Percentiles rank a stretch among this genome's conserved stretches.
Conservation (phyloP, 805 yeast genomes). For the Yarrowia yakushimensis region DNA sequence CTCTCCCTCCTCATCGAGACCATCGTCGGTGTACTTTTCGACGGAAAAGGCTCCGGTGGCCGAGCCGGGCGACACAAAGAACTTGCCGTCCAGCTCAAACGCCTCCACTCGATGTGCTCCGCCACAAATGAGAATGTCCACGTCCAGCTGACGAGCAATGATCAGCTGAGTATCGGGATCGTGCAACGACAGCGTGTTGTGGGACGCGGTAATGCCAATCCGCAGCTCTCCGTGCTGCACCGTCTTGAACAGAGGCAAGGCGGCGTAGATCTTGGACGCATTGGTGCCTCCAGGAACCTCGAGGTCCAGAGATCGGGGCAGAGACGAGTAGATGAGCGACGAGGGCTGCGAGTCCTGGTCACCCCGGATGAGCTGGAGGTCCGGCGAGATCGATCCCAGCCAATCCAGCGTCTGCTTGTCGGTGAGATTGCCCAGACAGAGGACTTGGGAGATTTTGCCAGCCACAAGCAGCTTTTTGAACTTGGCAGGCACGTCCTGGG, state of each 20-base stretch:
- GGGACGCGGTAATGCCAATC: constrained; percentile 84
- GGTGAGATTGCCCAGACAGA: constrained; percentile 80
- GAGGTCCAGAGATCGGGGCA: constrained; percentile 14
- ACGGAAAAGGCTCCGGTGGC: constrained; percentile 79
- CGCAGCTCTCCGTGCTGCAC: constrained; percentile 67
- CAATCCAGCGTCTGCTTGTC: constrained; percentile 59
- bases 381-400: constrained; percentile 64
- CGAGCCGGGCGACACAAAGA: constrained; percentile 94
- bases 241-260: constrained; percentile 60
- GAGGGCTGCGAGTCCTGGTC: constrained; percentile 23
- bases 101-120: constrained; percentile 93
- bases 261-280: constrained; percentile 18
- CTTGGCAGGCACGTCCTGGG: constrained; percentile 37
- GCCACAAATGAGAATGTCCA: constrained; percentile 87
- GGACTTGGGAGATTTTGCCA: constrained; percentile 79
- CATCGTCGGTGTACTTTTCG: constrained; percentile 53
- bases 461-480: constrained; percentile 77
- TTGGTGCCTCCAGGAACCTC: background rate
- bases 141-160: constrained; percentile 86
- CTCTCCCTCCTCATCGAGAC: constrained; percentile 47
- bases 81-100: constrained; percentile 84
- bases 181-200: constrained; percentile 73
- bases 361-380: constrained; percentile 32
- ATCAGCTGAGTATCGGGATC: constrained; percentile 82
- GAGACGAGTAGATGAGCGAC: background rate